Evolutionary conservation across 2,329 filamentous ascomycete species (phyloP), one percentile per base, ranked within the genome.

Genomic region (Sporothrix euskadiensis): DNA sequence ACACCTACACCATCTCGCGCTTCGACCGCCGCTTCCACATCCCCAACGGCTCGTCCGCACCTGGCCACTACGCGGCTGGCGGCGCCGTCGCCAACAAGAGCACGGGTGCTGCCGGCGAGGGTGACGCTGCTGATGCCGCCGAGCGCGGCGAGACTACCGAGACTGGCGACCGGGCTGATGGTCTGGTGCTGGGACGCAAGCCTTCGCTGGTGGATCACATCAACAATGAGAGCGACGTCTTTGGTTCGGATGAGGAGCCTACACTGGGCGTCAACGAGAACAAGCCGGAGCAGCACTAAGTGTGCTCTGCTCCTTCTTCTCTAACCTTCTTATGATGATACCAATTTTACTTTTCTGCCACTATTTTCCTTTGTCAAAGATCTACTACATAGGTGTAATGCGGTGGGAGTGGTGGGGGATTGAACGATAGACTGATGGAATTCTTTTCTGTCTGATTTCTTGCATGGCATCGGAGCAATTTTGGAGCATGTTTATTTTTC

Each of bases 21-120:
- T 89, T 96, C 75, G 94, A 97, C 80, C 85, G 86, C 75, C 88
- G 92, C 57, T 97, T 95, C 83, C 86, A 91, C 79, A 83, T 96
- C 32, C 92, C 92, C 0, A 84, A 96, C 79, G 91, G 91, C 61
- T 89, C 89, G 78, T 85, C 85, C 61, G 86, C 84, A 0, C 86
- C 88, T 0, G 88, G 88, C 4, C 83, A 85, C 78, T 88, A 87
- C 78, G 77, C 78, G 41, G 77, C 77, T 61, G 73, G 75, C 74
- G 71, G 44, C 12, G 61, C 56, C 32, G 65, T 61, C 30, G 39
- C 32, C 56, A 68, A 69, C n/a, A 57, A 19, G 32, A 56, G n/a
- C 49, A 16, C 4, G 39, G 68, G 30, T 14, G 30, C 41, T 9
- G 61, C 35, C 1, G 10, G 39, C 2, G 44, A 14, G 7, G 44